phyloP scores from a whole-genome alignment of 306 rosid genomes.

The Fragaria ananassa region DNA sequence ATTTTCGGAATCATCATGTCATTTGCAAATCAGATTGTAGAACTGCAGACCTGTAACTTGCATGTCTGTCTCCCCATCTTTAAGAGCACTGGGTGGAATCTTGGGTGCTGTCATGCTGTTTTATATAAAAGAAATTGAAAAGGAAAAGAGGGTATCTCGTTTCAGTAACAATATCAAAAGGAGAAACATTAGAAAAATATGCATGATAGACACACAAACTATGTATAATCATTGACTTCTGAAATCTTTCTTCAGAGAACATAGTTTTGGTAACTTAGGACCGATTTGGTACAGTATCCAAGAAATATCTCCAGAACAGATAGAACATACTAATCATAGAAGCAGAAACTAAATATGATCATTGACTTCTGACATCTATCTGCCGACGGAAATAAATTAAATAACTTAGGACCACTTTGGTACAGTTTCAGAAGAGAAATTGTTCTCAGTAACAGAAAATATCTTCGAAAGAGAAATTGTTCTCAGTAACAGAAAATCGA shows the following conservation, averaged over 20 bases:
- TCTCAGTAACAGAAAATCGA: not conserved
- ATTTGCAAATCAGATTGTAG: constrained; percentile 17
- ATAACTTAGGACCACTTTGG: not conserved
- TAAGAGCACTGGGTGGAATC: constrained; percentile 74
- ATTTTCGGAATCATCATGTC: not conserved
- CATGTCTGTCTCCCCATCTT: constrained; percentile 79
- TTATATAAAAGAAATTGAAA: constrained; percentile 7
- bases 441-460: not conserved
- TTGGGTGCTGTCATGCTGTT: constrained; percentile 90
- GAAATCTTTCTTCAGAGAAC: not conserved
- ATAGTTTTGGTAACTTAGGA: not conserved
- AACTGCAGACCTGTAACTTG: constrained; percentile 62
- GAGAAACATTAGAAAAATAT: not conserved
- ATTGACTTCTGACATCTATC: not conserved
- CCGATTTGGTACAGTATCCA: not conserved
- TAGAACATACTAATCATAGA: not conserved
- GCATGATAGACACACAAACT: not conserved
- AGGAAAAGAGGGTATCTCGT: not conserved
- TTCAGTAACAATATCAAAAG: constrained; percentile 9
- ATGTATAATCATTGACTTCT: not conserved
- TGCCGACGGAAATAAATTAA: not conserved
- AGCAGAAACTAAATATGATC: not conserved
- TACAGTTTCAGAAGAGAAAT: not conserved
- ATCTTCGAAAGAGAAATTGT: not conserved
- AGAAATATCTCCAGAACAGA: not conserved